phyloP scores from a whole-genome alignment of 169 alveolate genomes.

The Babesia ovata region DNA sequence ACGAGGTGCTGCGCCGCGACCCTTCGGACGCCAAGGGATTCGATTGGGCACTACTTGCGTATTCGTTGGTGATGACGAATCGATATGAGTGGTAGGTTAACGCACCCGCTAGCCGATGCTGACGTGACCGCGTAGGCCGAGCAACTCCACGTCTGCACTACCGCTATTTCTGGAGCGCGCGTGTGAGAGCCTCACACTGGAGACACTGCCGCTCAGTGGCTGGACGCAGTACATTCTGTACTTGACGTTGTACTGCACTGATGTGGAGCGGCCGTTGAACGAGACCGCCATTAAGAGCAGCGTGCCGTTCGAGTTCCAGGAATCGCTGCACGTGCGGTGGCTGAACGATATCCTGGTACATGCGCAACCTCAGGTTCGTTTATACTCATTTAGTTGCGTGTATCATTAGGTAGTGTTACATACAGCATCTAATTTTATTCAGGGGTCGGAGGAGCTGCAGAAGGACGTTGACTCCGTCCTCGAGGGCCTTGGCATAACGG shows the following conservation, averaged over 20 bases:
- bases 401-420: neutral
- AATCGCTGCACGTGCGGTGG: constrained; percentile 81
- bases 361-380: constrained; percentile 76
- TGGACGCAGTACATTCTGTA: constrained; percentile 83
- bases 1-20: constrained; percentile 64
- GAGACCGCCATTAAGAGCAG: constrained; percentile 76
- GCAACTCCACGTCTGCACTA: constrained; percentile 16
- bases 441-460: constrained; percentile 84
- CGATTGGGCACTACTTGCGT: constrained; percentile 78
- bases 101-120: neutral
- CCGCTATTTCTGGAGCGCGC: constrained; percentile 65
- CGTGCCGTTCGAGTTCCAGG: constrained; percentile 79
- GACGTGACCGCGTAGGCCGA: constrained; percentile 34
- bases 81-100: constrained; percentile 71
- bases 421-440: neutral
- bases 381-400: neutral
- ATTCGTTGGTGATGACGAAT: constrained; percentile 66
- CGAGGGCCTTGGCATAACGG: constrained; percentile 71
- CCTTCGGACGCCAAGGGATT: constrained; percentile 69
- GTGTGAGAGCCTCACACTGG: constrained; percentile 60
- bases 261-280: constrained; percentile 81
- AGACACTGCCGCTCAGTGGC: constrained; percentile 80
- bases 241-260: constrained; percentile 80
- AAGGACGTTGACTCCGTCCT: constrained; percentile 81
- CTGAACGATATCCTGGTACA: constrained; percentile 78